Conservation (phyloP, 257 asterid species). For the Nicotiana tabacum region DNA sequence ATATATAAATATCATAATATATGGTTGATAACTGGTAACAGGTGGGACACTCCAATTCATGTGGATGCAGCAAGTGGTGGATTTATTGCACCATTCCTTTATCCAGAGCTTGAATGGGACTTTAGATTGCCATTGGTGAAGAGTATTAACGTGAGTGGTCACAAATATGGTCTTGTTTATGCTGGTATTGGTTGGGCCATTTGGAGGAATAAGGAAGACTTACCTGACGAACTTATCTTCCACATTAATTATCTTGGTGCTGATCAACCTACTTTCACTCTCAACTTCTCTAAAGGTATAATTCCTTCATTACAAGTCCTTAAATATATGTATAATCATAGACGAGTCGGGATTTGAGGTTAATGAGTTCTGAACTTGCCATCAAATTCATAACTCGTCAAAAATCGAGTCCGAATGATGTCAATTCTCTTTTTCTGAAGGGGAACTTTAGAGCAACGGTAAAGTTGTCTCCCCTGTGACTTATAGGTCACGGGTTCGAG, state of each 20-base stretch:
- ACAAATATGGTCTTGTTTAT: conserved; percentile 91
- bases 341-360: too few species aligned
- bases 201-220: conserved; percentile 77
- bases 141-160: conserved; percentile 90
- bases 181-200: conserved; percentile 92
- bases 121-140: conserved; percentile 79
- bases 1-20: too few species aligned
- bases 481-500: too few species aligned
- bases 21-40: conserved; percentile 14
- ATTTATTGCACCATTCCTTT: conserved; percentile 82
- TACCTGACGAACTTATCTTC: conserved; percentile 83
- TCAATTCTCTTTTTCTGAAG: too few species aligned
- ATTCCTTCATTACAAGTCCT: background rate
- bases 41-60: conserved; percentile 91
- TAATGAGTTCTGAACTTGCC: too few species aligned
- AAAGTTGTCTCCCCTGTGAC: too few species aligned
- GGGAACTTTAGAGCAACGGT: too few species aligned
- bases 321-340: background rate
- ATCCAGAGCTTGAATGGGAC: conserved; percentile 91
- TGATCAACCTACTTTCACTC: conserved; percentile 95
- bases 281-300: conserved; percentile 86
- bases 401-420: too few species aligned
- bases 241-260: conserved; percentile 93
- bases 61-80: conserved; percentile 99
- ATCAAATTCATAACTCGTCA: too few species aligned